These are phyloP conservation scores for Endocarpon pusillum DNA, from an alignment of 495 filamentous ascomycete genomes.

Conservation along the genomic window DNA sequence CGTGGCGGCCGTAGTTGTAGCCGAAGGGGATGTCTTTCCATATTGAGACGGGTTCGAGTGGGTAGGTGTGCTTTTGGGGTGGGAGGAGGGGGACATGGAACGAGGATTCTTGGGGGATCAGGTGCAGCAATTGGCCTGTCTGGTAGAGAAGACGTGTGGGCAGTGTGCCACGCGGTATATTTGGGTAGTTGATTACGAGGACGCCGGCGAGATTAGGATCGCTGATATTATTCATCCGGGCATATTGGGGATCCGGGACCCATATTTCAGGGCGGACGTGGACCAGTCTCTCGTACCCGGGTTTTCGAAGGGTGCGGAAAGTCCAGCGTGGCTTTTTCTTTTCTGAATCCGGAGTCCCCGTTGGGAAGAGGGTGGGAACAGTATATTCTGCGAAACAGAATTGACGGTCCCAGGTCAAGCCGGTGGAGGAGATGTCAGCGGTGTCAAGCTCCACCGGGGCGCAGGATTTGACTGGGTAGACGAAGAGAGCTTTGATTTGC, in stretches of 20 bases:
- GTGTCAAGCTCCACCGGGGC: conserved; percentile 54
- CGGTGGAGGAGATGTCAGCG: conserved; percentile 49
- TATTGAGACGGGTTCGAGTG: conserved; percentile 46
- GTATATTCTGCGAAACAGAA: conserved; percentile 67
- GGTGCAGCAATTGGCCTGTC: conserved; percentile 10
- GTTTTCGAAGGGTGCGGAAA: conserved; percentile 54
- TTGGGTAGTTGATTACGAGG: conserved; percentile 23
- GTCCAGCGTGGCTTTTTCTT: conserved; percentile 45
- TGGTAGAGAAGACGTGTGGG: conserved; percentile 6
- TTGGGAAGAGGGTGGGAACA: conserved; percentile 20
- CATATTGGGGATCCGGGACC: conserved; percentile 49
- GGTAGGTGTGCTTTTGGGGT: conserved; percentile 35
- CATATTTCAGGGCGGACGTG: conserved; percentile 63
- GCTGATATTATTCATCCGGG: too few species aligned
- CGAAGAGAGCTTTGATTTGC: conserved; percentile 63
- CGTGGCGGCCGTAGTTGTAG: conserved; percentile 26
- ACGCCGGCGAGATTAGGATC: too few species aligned
- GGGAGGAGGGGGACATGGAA: conserved; percentile 53
- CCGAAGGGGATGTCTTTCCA: conserved; percentile 53
- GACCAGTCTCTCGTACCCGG: conserved; percentile 54
- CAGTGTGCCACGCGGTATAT: conserved; percentile 6
- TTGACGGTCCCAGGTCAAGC: conserved; percentile 68
- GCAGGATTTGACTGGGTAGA: conserved; percentile 83
- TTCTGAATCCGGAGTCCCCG: conserved; percentile 20
- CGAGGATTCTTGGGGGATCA: conserved; percentile 13